A percentile compares a stretch with the other conserved stretches of the same genome.
These are phyloP conservation scores for Cladosporium halotolerans DNA, from an alignment of 2,329 filamentous ascomycete genomes.

Conservation along the genomic window DNA sequence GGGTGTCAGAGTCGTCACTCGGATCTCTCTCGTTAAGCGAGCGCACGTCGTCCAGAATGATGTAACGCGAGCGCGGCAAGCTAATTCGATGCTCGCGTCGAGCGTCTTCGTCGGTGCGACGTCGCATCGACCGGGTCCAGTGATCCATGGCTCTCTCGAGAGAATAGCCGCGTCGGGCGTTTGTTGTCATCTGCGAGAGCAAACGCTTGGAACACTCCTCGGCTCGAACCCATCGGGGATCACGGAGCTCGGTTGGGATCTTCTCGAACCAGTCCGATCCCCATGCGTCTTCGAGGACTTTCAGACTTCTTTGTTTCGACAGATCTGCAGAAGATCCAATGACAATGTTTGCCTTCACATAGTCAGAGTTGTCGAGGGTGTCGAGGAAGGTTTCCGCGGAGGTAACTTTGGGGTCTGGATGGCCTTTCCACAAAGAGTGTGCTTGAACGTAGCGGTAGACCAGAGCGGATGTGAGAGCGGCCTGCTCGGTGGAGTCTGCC, in stretches of 20 bases:
- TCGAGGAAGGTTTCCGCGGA: not conserved
- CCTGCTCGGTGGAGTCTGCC: not conserved
- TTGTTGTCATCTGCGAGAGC: not conserved
- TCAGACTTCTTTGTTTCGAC: not conserved
- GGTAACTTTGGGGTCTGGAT: not conserved
- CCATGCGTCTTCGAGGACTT: not conserved
- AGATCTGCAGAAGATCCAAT: not conserved
- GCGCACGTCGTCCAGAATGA: conserved; percentile 1
- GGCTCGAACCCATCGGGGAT: not conserved
- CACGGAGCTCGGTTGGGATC: not conserved
- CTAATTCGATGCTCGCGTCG: not conserved
- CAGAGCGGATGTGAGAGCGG: not conserved
- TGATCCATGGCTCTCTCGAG: not conserved
- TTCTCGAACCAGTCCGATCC: conserved; percentile 1
- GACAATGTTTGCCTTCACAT: conserved; percentile 1
- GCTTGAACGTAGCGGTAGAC: not conserved
- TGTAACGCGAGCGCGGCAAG: not conserved
- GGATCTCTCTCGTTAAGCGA: not conserved
- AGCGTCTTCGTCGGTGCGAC: not conserved
- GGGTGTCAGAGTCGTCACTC: not conserved
- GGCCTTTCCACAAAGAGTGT: not conserved
- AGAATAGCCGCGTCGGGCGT: not conserved
- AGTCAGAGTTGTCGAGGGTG: not conserved
- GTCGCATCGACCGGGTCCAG: not conserved
- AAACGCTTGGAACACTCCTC: not conserved